phyloP scores from a whole-genome alignment of 2,329 filamentous ascomycete species.

The Colletotrichum sp. region DNA sequence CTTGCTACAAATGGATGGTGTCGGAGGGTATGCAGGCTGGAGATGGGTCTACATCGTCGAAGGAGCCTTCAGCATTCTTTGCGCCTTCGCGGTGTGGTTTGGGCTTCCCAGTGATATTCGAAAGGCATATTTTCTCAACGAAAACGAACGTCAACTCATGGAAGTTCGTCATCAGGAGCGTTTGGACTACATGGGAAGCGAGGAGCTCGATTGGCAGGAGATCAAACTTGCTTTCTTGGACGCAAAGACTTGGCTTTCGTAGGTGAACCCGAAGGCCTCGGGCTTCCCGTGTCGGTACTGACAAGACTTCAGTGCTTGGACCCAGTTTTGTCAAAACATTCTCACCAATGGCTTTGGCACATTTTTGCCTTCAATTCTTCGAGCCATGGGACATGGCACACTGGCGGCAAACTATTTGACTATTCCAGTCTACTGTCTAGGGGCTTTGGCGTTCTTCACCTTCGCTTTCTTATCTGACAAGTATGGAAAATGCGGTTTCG shows the following conservation, averaged over 20 bases:
- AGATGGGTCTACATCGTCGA: background rate
- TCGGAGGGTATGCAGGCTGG: background rate
- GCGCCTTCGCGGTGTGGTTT: background rate
- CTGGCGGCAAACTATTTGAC: background rate
- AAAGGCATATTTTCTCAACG: background rate
- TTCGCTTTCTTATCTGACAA: background rate
- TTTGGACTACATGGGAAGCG: background rate
- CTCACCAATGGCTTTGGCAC: background rate
- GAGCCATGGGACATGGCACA: background rate
- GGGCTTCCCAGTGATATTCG: background rate
- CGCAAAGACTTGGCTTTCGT: background rate
- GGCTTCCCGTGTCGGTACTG: fast-evolving
- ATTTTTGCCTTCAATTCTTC: background rate
- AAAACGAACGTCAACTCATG: background rate
- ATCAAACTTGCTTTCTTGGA: background rate
- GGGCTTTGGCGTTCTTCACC: background rate
- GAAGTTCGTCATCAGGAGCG: background rate
- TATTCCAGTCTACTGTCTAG: background rate
- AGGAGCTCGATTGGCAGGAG: background rate
- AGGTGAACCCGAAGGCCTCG: fast-evolving
- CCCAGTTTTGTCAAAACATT: background rate
- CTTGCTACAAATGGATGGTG: background rate
- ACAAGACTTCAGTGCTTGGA: background rate
- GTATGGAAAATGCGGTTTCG: background rate
- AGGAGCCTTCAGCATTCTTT: background rate